phyloP scores from a whole-genome alignment of 192 early-diverging fungal species.

The Pilobolus umbonatus region DNA sequence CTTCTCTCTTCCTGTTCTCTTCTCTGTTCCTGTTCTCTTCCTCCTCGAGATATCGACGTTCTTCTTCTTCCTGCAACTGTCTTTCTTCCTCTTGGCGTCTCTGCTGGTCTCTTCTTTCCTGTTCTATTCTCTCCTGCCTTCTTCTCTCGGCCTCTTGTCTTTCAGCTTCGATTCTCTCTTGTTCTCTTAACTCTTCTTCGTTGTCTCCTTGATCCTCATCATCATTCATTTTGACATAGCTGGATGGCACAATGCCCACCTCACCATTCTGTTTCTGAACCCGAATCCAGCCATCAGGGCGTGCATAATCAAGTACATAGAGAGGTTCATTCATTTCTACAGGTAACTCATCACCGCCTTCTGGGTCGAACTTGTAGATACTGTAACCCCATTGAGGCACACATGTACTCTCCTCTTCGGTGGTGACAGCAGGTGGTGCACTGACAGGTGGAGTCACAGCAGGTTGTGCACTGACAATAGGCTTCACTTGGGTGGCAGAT shows the following conservation, averaged over 20 bases:
- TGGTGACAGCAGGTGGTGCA: background rate
- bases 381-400: slow-evolving; percentile 37
- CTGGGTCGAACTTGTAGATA: slow-evolving; percentile 81
- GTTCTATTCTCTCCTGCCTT: slow-evolving; percentile 5
- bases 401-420: slow-evolving; percentile 15
- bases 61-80: slow-evolving; percentile 6
- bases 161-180: slow-evolving; percentile 10
- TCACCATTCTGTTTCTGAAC: slow-evolving; percentile 48
- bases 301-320: slow-evolving; percentile 76
- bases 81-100: slow-evolving; percentile 2
- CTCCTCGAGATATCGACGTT: slow-evolving; percentile 16
- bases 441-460: slow-evolving; percentile 11
- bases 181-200: slow-evolving; percentile 24
- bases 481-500: slow-evolving; percentile 8
- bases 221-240: slow-evolving; percentile 60
- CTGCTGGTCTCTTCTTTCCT: slow-evolving; percentile 1
- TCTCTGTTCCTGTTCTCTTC: slow-evolving; percentile 19
- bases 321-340: slow-evolving; percentile 82
- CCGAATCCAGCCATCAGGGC: slow-evolving; percentile 89
- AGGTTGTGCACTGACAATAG: background rate
- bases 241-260: slow-evolving; percentile 80
- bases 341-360: slow-evolving; percentile 81
- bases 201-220: slow-evolving; percentile 14
- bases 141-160: slow-evolving; percentile 7
- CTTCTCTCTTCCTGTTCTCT: slow-evolving; percentile 10